Evolutionary conservation across 2,329 filamentous ascomycete species (phyloP), one percentile per base, ranked within the genome.

Genomic region (Didymella segeticola): DNA sequence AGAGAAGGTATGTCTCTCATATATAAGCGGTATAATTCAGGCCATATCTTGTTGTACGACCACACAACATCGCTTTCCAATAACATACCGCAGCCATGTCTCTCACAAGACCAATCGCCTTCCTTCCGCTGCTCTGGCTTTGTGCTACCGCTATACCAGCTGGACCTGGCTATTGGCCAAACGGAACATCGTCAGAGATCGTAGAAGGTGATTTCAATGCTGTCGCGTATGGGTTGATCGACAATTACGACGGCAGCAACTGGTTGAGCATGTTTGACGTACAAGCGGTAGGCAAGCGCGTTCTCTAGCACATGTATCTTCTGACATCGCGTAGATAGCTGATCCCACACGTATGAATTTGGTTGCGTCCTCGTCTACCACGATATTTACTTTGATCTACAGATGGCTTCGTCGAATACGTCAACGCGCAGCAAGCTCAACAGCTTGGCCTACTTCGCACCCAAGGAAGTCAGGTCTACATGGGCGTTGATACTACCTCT

Each of bases 331-430:
- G 31, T 38, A 73, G 68, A 75, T 74, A 15, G 34, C 58, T 23
- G 72, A 75, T 29, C 72, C 72, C 14, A 74, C 72, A 27, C 70
- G 71, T 73, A 58, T 8, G 69, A 47, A 27, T 15, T 5, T 4
- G 23, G 1, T 1, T 3, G 7, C 1, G 3, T 5, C 3, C 3
- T 4, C 15, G 10, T 10, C 11, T 6, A 26, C 2, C 3, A 23
- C 25, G n/a, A 17, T 22, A 55, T 36, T 62, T 12, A 48, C 36
- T 29, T 22, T 20, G 12, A 20, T 8, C 15, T 10, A 20, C 22
- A 71, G 68, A 73, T 62, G 74, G 74, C 36, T 77, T 67, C 29
- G 74, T 77, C 14, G 71, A 69, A 53, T 77, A 76, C 36, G 68
- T 76, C 41, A 66, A 64, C 31, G 56, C 60, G 29, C 58, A 62